Evolutionary conservation across 2,329 filamentous ascomycete genomes (phyloP), one percentile per base, ranked within the genome.

Genomic region (Gremmenia infestans): DNA sequence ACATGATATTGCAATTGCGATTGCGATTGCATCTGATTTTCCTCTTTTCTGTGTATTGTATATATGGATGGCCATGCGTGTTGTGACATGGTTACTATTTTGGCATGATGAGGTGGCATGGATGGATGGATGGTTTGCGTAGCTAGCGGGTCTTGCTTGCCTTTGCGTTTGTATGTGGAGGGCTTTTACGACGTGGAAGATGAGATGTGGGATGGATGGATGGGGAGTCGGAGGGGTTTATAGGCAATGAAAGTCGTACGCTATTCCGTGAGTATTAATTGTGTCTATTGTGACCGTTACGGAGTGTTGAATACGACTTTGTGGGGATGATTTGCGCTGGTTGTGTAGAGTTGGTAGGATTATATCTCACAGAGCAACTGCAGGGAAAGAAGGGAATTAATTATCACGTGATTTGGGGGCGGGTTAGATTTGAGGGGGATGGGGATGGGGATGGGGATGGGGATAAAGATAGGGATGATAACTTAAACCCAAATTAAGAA

Each of bases 101-200:
- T 35, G 32, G 32, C 47, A 35, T 49, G 25, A 32, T 15, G 4
- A 2, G 17, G 7, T 49, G n/a, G 12, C 45, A 25, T 25, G 22
- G 22, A 22, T 22, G 22, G 22, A 22, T 25, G 25, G 6, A 25
- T 5, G 42, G 55, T 49, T 55, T 56, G 45, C 53, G 58, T 50
- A 59, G 60, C 56, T 50, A 59, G 60, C 58, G 56, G 56, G 60
- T 60, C 58, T 62, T 62, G 58, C 58, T 59, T 53, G 48, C 53
- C 48, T 56, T 50, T 55, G 46, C 32, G 19, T 22, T 6, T 11
- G 22, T 22, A 22, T 22, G 22, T 48, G 19, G 19, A 43, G 45
- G 50, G 25, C 4, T 11, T 50, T 4, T 17, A 49, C 6, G 25
- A 25, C 5, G 6, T 25, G 25, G 25, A 25, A 22, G 22, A 48